A percentile compares a stretch with the other conserved stretches of the same genome.
Conservation (phyloP, 495 filamentous ascomycete species). For the Evansstolkia leycettana region DNA sequence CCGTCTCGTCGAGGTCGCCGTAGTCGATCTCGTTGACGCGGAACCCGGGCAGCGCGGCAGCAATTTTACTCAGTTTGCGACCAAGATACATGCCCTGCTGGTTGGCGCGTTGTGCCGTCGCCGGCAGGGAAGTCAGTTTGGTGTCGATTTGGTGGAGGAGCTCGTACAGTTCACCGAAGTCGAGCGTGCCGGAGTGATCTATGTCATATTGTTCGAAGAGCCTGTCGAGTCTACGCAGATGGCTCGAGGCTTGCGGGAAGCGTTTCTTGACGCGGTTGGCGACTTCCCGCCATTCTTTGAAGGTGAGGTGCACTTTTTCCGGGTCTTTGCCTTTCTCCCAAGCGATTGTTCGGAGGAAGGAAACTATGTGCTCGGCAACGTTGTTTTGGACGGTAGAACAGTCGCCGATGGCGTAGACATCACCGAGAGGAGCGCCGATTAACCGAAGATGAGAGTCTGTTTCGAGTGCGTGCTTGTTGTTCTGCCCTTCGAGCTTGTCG, state of each 20-base stretch:
- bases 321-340: constrained; percentile 89
- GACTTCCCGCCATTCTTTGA: constrained; percentile 76
- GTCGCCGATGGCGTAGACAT: constrained; percentile 97
- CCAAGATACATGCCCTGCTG: constrained; percentile 94
- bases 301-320: constrained; percentile 67
- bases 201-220: constrained; percentile 88
- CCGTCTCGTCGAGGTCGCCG: constrained; percentile 83
- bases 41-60: constrained; percentile 65
- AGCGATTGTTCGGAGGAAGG: constrained; percentile 78
- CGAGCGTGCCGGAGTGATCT: constrained; percentile 82
- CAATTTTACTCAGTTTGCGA: constrained; percentile 87
- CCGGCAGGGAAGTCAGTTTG: constrained; percentile 75
- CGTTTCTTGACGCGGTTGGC: constrained; percentile 71
- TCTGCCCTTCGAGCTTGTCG: constrained; percentile 61
- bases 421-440: constrained; percentile 81
- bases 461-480: constrained; percentile 83
- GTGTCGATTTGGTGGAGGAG: constrained; percentile 82
- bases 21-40: constrained; percentile 66
- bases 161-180: constrained; percentile 83
- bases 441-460: constrained; percentile 91
- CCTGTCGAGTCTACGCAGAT: constrained; percentile 77
- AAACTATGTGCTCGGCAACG: constrained; percentile 71
- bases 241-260: constrained; percentile 87
- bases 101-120: constrained; percentile 92
- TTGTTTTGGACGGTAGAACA: constrained; percentile 97